These are phyloP conservation scores for Candida pseudoglaebosa DNA, from an alignment of 805 yeast species.

Conservation along the genomic window DNA sequence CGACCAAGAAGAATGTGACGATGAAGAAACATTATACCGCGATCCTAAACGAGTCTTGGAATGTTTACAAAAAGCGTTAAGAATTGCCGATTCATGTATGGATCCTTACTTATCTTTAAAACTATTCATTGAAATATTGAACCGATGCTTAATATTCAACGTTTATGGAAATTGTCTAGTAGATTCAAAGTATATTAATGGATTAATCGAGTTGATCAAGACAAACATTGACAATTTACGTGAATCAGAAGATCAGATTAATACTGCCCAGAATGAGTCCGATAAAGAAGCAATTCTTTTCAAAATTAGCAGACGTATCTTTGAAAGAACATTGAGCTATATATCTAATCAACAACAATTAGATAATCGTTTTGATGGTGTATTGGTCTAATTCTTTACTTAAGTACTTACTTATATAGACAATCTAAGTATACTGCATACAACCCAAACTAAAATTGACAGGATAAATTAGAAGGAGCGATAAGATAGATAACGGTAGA, in stretches of 20 bases:
- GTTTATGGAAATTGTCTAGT: constrained; percentile 74
- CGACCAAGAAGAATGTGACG: constrained; percentile 9
- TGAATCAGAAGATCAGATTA: constrained; percentile 22
- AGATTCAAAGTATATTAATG: constrained; percentile 73
- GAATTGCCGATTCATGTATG: constrained; percentile 94
- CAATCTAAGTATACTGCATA: too few species aligned
- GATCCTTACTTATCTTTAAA: constrained; percentile 71
- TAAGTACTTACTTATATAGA: too few species aligned
- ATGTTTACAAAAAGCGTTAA: constrained; percentile 79
- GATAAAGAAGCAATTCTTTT: constrained; percentile 25
- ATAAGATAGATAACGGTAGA: too few species aligned
- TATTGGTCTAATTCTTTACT: constrained; percentile 25
- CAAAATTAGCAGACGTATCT: constrained; percentile 30
- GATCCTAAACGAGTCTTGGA: constrained; percentile 78
- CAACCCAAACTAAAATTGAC: too few species aligned
- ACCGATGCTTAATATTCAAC: constrained; percentile 79
- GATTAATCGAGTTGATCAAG: constrained; percentile 76
- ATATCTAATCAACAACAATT: constrained; percentile 63
- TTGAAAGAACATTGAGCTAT: constrained; percentile 68
- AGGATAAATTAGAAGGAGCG: too few species aligned
- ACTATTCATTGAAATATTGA: constrained; percentile 84
- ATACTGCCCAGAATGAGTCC: constrained; percentile 4
- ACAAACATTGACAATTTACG: constrained; percentile 52
- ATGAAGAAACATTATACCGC: constrained; percentile 19
- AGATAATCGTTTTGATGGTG: constrained; percentile 65